Percentiles rank a stretch among this genome's conserved stretches.
phyloP scores from a whole-genome alignment of 106 monocot species.

The Alisma plantagoaquatica region DNA sequence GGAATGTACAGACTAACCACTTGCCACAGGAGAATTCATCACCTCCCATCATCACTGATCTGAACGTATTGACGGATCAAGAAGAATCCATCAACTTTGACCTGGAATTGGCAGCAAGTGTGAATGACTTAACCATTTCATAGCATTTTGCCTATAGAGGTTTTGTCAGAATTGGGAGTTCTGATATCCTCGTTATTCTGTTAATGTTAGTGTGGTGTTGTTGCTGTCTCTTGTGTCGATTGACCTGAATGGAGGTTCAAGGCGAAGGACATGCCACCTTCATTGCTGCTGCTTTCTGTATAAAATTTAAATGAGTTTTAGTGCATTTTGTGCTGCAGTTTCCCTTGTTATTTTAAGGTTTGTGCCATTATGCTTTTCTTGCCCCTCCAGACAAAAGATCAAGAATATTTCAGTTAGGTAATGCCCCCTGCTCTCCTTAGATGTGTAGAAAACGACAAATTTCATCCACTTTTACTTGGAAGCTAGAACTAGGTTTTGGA shows the following conservation, averaged over 20 bases:
- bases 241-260: neutral
- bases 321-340: no score
- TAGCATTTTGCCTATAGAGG: conserved; percentile 7
- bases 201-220: no score
- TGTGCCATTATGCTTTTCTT: no score
- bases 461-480: no score
- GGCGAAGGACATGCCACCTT: neutral
- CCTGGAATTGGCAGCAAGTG: conserved; percentile 4
- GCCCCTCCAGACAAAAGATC: no score
- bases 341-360: no score
- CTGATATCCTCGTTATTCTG: neutral
- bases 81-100: neutral
- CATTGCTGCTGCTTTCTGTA: neutral
- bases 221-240: neutral
- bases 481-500: no score
- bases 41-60: neutral
- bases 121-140: conserved; percentile 7
- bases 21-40: conserved; percentile 5
- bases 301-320: no score
- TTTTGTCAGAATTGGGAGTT: no score
- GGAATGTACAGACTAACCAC: neutral
- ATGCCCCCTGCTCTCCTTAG: no score
- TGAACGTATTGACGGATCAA: neutral
- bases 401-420: no score
- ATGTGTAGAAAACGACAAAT: no score